Evolutionary conservation across 495 filamentous ascomycete species (phyloP), one percentile per base, ranked within the genome.

Genomic region (Aspergillus nidulans): DNA sequence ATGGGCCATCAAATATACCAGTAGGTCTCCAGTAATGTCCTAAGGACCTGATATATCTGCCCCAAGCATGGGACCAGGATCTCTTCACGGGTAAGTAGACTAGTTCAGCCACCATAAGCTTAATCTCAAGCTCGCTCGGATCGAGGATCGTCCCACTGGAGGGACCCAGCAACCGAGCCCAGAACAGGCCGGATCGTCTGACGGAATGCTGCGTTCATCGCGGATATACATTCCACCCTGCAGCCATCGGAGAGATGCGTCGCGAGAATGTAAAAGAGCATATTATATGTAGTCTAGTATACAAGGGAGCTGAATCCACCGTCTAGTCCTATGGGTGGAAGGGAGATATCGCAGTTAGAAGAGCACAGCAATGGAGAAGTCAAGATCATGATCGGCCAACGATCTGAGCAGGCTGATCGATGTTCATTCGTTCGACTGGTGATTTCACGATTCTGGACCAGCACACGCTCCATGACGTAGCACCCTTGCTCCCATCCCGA

Each of bases 381-480:
- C n/a, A n/a, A n/a, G 9, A 28, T 28, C 26, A 9, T 4, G 26
- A 28, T 28, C 26, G 26, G 26, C 26, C 5, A 4, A 28, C 26
- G 9, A 5, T 5, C 26, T 5, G 26, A 5, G 26, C 26, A 28
- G 26, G 26, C 5, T 9, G 9, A 28, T 28, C 4, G 26, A 4
- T 9, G 4, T 9, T 4, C 26, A 4, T 4, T 28, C 26, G 26
- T 34, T 39, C 15, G 36, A 39, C 36, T 50, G 34, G 48, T 50
- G 48, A 50, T 40, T 40, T 50, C 48, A 50, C 36, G 48, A 50
- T 50, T 50, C 41, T 44, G 41, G n/a, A 21, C n/a, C 6, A 36
- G 32, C 32, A 36, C 32, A 12, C 6, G 32, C 36, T 16, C 19
- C 4, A 50, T 50, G 48, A 50, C 48, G 48, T 50, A 38, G 47